Percentiles rank a stretch among this genome's conserved stretches.
These are phyloP conservation scores for Vitis riparia DNA, from an alignment of 164 flowering plant genomes.

Conservation along the genomic window DNA sequence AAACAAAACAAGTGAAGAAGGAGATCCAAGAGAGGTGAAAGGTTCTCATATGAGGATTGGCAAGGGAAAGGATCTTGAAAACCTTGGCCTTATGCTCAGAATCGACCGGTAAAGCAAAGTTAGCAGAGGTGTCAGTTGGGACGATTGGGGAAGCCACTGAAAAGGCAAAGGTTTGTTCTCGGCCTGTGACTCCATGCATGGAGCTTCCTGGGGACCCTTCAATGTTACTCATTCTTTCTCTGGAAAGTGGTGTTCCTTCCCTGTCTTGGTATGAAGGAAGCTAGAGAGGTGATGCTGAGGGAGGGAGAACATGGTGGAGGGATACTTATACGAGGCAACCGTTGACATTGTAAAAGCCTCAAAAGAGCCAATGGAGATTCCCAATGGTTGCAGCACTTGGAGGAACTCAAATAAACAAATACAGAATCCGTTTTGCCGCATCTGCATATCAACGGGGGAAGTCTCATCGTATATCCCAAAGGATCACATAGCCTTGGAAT, in stretches of 20 bases:
- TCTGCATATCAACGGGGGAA: background rate
- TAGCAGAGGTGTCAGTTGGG: conserved; percentile 24
- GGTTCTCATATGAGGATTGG: conserved; percentile 79
- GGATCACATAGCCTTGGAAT: conserved; percentile 4
- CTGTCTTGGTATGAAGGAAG: background rate
- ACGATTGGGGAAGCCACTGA: conserved; percentile 24
- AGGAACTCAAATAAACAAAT: conserved; percentile 2
- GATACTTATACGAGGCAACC: no score
- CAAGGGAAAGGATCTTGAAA: conserved; percentile 55
- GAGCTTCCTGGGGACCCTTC: conserved; percentile 29
- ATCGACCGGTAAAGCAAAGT: conserved; percentile 62
- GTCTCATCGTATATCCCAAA: conserved; percentile 29
- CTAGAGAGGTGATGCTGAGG: background rate
- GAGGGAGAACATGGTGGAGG: no score
- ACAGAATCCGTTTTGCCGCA: conserved; percentile 22
- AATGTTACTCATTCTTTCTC: no score
- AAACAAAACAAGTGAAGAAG: conserved; percentile 76
- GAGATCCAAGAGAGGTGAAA: conserved; percentile 84
- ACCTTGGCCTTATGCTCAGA: conserved; percentile 75
- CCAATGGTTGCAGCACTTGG: no score
- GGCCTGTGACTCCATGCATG: conserved; percentile 40
- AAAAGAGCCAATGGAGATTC: no score
- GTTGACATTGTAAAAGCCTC: no score
- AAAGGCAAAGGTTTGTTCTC: conserved; percentile 30
- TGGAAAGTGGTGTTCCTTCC: background rate